Percentiles rank a stretch among this genome's conserved stretches.
phyloP scores from a whole-genome alignment of 1,139 yeast genomes.

The Scheffersomyces stambukii region DNA sequence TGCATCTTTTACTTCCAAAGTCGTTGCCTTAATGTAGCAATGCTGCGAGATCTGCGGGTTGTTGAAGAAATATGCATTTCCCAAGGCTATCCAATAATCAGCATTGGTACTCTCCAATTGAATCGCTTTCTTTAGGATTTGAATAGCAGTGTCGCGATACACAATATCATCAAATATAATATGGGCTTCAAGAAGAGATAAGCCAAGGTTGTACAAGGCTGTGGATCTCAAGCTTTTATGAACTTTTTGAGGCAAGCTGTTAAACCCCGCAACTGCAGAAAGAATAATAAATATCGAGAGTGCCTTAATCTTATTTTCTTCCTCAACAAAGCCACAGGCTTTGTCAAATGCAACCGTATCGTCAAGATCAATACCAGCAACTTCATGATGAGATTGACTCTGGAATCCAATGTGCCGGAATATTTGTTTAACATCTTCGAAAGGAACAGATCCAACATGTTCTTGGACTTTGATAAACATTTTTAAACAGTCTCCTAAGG shows the following conservation, averaged over 20 bases:
- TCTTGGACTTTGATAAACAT: slow-evolving; percentile 43
- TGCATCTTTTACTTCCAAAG: slow-evolving; percentile 65
- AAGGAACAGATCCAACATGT: slow-evolving; percentile 39
- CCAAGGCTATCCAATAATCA: slow-evolving; percentile 79
- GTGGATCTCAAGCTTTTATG: slow-evolving; percentile 56
- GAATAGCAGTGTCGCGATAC: slow-evolving; percentile 52
- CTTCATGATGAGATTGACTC: too few species aligned
- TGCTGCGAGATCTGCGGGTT: slow-evolving; percentile 83
- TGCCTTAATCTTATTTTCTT: neutral
- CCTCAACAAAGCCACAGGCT: slow-evolving; percentile 1
- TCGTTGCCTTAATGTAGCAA: slow-evolving; percentile 79
- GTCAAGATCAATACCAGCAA: neutral
- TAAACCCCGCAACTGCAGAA: slow-evolving; percentile 25
- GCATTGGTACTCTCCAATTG: slow-evolving; percentile 66
- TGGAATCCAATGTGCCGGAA: slow-evolving; percentile 17
- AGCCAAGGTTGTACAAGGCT: slow-evolving; percentile 66
- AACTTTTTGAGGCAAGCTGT: slow-evolving; percentile 25
- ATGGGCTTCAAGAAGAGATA: slow-evolving; percentile 55
- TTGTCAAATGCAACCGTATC: slow-evolving; percentile 3
- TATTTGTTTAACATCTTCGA: slow-evolving; percentile 32
- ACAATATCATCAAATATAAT: too few species aligned
- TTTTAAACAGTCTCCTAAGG: slow-evolving; percentile 47
- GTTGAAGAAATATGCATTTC: slow-evolving; percentile 56
- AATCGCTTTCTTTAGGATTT: slow-evolving; percentile 60
- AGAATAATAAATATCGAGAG: slow-evolving; percentile 18